Conservation (phyloP, 2,329 filamentous ascomycete species). For the Ascochyta lentis region DNA sequence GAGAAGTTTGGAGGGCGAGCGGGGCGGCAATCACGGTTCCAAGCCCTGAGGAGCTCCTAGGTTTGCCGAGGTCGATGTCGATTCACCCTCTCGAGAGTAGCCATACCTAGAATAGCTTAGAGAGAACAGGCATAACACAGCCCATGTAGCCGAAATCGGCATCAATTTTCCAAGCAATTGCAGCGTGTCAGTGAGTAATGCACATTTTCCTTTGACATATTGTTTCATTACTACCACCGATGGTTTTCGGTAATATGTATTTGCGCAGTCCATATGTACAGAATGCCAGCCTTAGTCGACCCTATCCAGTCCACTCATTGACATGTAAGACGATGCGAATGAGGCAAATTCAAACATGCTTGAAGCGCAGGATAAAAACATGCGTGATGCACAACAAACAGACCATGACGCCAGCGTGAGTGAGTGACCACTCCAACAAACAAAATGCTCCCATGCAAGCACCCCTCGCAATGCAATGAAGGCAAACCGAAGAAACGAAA, state of each 20-base stretch:
- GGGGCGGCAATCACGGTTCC: slow-evolving; percentile 36
- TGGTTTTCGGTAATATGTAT: slow-evolving; percentile 8
- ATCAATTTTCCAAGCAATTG: neutral
- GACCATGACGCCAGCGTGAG: slow-evolving; percentile 15
- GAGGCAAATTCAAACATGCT: slow-evolving; percentile 17
- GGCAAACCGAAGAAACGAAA: slow-evolving; percentile 25
- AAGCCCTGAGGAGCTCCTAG: slow-evolving; percentile 35
- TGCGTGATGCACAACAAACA: slow-evolving; percentile 16
- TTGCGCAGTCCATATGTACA: slow-evolving; percentile 20
- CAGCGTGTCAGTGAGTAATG: too few relatives aligned
- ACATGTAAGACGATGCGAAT: slow-evolving; percentile 16
- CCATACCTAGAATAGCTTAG: slow-evolving; percentile 6
- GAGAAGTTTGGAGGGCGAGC: slow-evolving; percentile 25
- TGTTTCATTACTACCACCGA: slow-evolving; percentile 15
- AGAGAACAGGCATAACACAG: neutral
- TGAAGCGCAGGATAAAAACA: slow-evolving; percentile 14
- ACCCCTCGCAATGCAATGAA: slow-evolving; percentile 41
- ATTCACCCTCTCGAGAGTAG: slow-evolving; percentile 22
- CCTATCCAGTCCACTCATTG: slow-evolving; percentile 18
- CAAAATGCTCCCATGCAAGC: slow-evolving; percentile 38
- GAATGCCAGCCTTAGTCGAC: slow-evolving; percentile 13
- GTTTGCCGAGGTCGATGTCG: slow-evolving; percentile 43
- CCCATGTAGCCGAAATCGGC: slow-evolving; percentile 10
- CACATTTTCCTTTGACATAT: neutral
- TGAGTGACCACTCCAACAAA: slow-evolving; percentile 15